Conservation (phyloP, 2,329 filamentous ascomycete genomes). For the Didymella lethalis region DNA sequence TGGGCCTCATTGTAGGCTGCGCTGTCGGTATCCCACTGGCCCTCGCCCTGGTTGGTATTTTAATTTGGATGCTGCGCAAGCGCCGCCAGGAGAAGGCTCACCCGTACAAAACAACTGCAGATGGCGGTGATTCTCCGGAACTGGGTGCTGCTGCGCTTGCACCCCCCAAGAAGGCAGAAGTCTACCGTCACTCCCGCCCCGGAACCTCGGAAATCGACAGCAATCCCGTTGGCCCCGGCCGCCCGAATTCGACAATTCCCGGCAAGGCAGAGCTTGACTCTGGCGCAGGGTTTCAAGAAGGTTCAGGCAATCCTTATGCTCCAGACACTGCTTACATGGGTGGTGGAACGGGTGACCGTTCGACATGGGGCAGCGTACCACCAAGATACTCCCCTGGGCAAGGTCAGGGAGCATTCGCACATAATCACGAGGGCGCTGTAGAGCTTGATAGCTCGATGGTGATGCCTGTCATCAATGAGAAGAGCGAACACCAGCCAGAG, state of each 20-base stretch:
- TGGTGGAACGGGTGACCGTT: slow-evolving; percentile 36
- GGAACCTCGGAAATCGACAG: slow-evolving; percentile 41
- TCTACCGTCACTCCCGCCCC: slow-evolving; percentile 25
- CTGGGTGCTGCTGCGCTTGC: slow-evolving; percentile 38
- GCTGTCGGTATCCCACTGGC: slow-evolving; percentile 49
- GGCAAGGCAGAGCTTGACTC: slow-evolving; percentile 44
- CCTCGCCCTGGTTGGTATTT: slow-evolving; percentile 41
- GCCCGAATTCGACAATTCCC: slow-evolving; percentile 37
- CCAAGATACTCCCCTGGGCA: slow-evolving; percentile 42
- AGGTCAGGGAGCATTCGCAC: slow-evolving; percentile 19
- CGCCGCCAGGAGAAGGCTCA: slow-evolving; percentile 33
- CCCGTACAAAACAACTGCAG: slow-evolving; percentile 29
- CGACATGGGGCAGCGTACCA: slow-evolving; percentile 41
- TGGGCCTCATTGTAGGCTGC: slow-evolving; percentile 46
- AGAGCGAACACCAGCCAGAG: slow-evolving; percentile 21
- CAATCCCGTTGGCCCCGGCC: slow-evolving; percentile 39
- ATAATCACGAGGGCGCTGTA: slow-evolving; percentile 19
- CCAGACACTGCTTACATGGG: slow-evolving; percentile 45
- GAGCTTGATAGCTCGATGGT: slow-evolving; percentile 33
- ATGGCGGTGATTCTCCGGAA: slow-evolving; percentile 25
- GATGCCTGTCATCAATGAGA: slow-evolving; percentile 26
- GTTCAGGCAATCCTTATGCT: slow-evolving; percentile 32
- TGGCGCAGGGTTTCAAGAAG: slow-evolving; percentile 38
- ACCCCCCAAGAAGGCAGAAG: slow-evolving; percentile 34
- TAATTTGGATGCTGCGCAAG: slow-evolving; percentile 46